Conservation (phyloP, 306 rosid species). For the Quercus parvula region DNA sequence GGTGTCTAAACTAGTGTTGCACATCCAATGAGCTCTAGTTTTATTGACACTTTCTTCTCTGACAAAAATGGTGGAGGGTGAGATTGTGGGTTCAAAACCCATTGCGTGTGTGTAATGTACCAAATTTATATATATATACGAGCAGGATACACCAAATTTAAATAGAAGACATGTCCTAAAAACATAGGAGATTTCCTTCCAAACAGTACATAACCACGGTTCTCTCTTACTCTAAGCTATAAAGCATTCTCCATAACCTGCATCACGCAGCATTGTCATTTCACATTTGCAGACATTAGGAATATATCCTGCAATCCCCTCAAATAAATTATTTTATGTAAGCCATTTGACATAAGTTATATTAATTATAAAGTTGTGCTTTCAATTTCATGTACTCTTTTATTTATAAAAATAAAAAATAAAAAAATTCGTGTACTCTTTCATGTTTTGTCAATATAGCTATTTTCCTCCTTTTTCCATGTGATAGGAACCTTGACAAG, state of each 20-base stretch:
- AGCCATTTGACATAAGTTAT: neutral
- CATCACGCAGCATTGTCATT: too few species aligned
- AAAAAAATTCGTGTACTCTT: neutral
- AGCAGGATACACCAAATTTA: neutral
- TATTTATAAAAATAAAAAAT: neutral
- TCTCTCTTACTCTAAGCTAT: neutral
- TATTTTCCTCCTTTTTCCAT: neutral
- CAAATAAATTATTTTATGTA: too few species aligned
- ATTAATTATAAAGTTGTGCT: neutral
- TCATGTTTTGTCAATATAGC: neutral
- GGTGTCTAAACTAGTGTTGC: neutral
- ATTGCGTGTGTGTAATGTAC: too few species aligned
- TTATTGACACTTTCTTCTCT: neutral
- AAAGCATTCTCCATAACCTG: too few species aligned
- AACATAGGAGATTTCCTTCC: neutral
- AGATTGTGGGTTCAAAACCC: too few species aligned
- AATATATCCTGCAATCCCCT: too few species aligned
- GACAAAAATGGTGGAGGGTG: too few species aligned
- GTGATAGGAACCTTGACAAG: neutral
- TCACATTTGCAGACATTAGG: too few species aligned
- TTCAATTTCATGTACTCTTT: neutral
- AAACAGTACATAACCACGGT: neutral
- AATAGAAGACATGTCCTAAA: neutral
- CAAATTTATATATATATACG: too few species aligned
- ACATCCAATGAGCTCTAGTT: neutral